Evolutionary conservation across 345 rosid species (phyloP).

Genomic region (Dipteronia dyeriana): DNA sequence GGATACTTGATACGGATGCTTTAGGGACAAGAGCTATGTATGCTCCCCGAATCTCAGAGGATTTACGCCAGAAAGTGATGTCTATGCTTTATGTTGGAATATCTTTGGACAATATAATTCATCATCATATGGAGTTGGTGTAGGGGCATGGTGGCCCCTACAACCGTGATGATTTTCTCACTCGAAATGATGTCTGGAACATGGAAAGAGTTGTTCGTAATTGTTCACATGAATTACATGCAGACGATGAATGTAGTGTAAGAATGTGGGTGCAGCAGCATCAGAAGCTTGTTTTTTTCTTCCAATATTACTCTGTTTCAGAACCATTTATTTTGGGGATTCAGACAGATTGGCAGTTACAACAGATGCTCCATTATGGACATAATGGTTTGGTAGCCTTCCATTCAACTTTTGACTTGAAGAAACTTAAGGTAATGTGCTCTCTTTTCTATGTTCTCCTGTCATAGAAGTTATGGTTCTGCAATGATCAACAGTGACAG

Average conservation of each 20-base stretch:
- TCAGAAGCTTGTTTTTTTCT: conserved; percentile 50
- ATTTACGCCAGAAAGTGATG: conserved; percentile 56
- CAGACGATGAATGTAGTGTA: conserved; percentile 43
- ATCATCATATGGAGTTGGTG: conserved; percentile 50
- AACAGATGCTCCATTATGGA: conserved; percentile 54
- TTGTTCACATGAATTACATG: conserved; percentile 44
- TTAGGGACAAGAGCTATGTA: conserved; percentile 63
- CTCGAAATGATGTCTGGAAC: conserved; percentile 55
- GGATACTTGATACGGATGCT: conserved; percentile 51
- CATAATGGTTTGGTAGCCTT: conserved; percentile 41
- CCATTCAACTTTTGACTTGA: conserved; percentile 53
- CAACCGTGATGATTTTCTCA: conserved; percentile 61
- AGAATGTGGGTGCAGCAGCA: conserved; percentile 54
- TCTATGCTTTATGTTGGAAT: conserved; percentile 53
- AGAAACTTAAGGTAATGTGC: conserved; percentile 52
- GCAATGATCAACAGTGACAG: not conserved
- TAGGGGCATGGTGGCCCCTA: conserved; percentile 55
- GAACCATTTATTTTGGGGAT: conserved; percentile 50
- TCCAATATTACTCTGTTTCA: conserved; percentile 35
- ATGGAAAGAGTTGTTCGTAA: conserved; percentile 51
- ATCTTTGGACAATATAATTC: conserved; percentile 48
- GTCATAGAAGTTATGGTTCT: not conserved
- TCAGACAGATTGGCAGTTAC: conserved; percentile 67
- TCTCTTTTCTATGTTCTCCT: not conserved
- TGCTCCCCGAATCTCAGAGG: conserved; percentile 62